Base-by-base conservation (phyloP, 2,329 filamentous ascomycete species). In the Pyrenophora tritici-repentis region DNA sequence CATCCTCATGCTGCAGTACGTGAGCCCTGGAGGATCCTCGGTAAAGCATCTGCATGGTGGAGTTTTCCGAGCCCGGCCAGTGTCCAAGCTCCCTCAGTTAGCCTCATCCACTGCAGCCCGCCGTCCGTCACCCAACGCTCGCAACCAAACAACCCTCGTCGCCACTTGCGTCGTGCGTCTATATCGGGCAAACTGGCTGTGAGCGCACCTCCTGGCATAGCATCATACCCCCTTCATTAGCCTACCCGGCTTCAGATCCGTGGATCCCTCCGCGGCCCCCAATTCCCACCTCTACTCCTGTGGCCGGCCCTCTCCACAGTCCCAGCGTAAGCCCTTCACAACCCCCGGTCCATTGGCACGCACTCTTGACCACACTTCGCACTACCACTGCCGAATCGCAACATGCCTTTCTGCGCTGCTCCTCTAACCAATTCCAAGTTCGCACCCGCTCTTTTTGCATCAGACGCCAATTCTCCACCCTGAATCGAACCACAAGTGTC, bases 361-460 rank as follows among this genome's bases (percentile, higher is more conserved):
- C 56, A 29, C 46, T 48, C 53, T 46, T 59, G 47, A 62, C 62
- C 51, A 56, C 56, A 59, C 59, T 52, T 65, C 55, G 62, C 63
- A 62, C 58, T 55, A 54, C 57, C 50, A 53, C 54, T 58, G 61
- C 62, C 67, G 59, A 65, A 63, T 66, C 57, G 61, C 64, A 66
- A 59, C 67, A 66, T 66, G 61, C 53, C 63, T 62, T 58, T 58
- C 55, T 61, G 51, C 53, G 52, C 62, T 62, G 53, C 60, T 56
- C 54, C 58, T 51, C 51, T 39, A 55, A 53, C 58, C 58, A 53
- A 38, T 56, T 47, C 51, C 56, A 51, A 52, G 43, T 47, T 62
- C 58, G 52, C 59, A 53, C 61, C 60, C 59, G 61, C 62, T 63
- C 62, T 61, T 52, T 56, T 59, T 55, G 59, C 66, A 54, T 54